These are phyloP conservation scores for Pleurotus tuoliensis DNA, from an alignment of 768 basidiomycete genomes.

Conservation along the genomic window DNA sequence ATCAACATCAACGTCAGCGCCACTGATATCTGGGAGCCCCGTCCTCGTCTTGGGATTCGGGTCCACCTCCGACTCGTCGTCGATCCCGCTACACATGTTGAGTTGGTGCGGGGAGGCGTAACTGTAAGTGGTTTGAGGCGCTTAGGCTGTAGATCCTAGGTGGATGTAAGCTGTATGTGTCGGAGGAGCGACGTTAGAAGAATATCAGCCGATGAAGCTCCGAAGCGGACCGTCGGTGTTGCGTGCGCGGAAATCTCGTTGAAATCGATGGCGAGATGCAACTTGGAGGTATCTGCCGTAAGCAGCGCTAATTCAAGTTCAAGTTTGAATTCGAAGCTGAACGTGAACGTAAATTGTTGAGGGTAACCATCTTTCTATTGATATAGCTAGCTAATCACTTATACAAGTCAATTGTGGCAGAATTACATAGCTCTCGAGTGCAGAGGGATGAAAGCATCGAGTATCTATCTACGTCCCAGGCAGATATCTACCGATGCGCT, in stretches of 20 bases:
- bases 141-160: neutral
- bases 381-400: neutral
- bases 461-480: too few relatives aligned
- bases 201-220: neutral
- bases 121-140: neutral
- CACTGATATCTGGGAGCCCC: neutral
- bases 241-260: neutral
- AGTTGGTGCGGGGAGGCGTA: neutral
- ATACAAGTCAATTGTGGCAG: constrained; percentile 6
- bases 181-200: neutral
- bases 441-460: too few relatives aligned
- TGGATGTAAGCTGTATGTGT: neutral
- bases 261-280: neutral
- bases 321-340: neutral
- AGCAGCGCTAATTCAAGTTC: neutral
- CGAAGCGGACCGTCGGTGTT: constrained; percentile 3
- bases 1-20: neutral
- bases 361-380: neutral
- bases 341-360: neutral
- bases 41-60: too few relatives aligned
- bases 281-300: neutral
- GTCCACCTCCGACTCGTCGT: neutral
- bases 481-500: neutral
- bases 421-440: neutral
- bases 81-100: neutral